Evolutionary conservation across 805 yeast genomes (phyloP), one percentile per base, ranked within the genome.

Genomic region (Kazachstania psychrophila): DNA sequence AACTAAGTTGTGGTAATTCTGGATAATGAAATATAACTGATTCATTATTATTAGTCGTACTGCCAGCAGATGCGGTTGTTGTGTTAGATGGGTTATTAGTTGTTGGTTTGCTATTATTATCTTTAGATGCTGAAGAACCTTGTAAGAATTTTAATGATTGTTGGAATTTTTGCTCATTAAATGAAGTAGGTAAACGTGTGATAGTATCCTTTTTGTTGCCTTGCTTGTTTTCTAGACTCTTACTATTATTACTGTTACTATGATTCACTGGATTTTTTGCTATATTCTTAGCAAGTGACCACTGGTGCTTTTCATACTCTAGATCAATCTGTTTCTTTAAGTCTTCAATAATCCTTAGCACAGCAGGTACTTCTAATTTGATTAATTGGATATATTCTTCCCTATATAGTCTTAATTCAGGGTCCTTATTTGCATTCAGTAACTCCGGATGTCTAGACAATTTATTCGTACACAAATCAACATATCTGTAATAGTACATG

Each of bases 401-500:
- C 40, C 42, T 45, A 31, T 48, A 42, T 4, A 54, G 26, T 14
- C 29, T 27, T 4, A 31, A 13, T 9, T 40, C 42, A 16, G 17
- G 34, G 22, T 40, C 32, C 27, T 12, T 18, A n/a, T 28, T 22
- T 24, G 23, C 20, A 4, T 28, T 15, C 14, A 43, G 17, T 11
- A 42, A 45, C 18, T 56, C 51, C 2, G 60, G 54, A 38, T 58
- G 63, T 9, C 33, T 42, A 5, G 59, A 43, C 28, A 58, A 38
- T 38, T 50, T 58, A 34, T 54, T 49, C 25, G 52, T 50, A 38
- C 54, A 49, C n/a, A 58, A 40, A 31, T 79, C 83, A 16, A 78
- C 68, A 45, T 73, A 77, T 38, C 87, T 57, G 31, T 71, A 58
- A 48, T 76, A 77, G 37, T 75, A 57, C 22, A 75, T 55, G 47